phyloP scores from a whole-genome alignment of 345 rosid species.

The Alliaria petiolata region DNA sequence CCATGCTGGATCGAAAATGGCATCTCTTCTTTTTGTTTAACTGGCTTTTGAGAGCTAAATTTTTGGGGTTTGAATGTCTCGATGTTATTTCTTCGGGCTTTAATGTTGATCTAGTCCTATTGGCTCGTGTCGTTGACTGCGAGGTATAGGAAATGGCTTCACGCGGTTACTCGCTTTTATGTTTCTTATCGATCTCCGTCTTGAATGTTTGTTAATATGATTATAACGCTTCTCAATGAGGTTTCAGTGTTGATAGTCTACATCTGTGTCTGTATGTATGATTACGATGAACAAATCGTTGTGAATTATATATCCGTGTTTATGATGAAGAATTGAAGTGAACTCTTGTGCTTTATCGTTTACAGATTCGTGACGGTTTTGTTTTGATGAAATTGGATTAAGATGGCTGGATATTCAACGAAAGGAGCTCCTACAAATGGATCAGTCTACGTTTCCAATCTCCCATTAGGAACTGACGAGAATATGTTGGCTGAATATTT shows the following conservation, averaged over 20 bases:
- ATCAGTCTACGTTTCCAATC: conserved; percentile 80
- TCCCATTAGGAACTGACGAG: conserved; percentile 85
- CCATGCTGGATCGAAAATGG: background rate
- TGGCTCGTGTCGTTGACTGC: background rate
- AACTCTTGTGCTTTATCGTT: background rate
- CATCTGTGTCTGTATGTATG: background rate
- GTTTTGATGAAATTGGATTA: conserved; percentile 48
- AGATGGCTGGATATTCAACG: conserved; percentile 63
- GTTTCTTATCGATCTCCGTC: background rate
- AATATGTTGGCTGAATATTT: conserved; percentile 86
- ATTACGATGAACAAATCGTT: background rate
- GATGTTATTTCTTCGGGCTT: background rate
- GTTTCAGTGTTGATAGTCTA: background rate
- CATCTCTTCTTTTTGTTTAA: too few species aligned
- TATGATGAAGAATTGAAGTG: background rate
- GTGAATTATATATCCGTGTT: background rate
- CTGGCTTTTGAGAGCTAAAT: background rate
- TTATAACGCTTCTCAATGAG: background rate
- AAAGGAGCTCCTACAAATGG: conserved; percentile 62
- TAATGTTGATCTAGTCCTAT: background rate
- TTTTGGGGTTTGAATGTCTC: background rate
- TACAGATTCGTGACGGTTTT: conserved; percentile 18
- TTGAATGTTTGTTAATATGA: background rate
- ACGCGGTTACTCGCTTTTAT: background rate
- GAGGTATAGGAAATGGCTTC: background rate